These are phyloP conservation scores for Penicillium crystallinum DNA, from an alignment of 495 filamentous ascomycete genomes.

Conservation along the genomic window DNA sequence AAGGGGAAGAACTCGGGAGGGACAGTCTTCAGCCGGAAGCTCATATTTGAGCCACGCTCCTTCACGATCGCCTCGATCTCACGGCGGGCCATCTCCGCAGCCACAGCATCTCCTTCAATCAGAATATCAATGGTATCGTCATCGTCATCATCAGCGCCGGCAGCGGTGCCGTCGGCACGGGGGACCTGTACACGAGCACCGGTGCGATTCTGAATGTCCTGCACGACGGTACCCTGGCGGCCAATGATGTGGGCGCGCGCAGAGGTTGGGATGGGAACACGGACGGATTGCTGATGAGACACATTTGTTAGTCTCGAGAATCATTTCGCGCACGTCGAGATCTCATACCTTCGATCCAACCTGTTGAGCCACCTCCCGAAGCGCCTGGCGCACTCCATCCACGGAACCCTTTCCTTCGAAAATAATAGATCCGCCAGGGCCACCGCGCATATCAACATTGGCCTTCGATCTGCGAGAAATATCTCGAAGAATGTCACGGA, in stretches of 20 bases:
- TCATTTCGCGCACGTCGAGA: neutral
- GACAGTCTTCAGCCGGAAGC: slow-evolving; percentile 67
- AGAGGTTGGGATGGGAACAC: slow-evolving; percentile 74
- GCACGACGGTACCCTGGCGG: slow-evolving; percentile 81
- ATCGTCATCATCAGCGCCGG: slow-evolving; percentile 59
- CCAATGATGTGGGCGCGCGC: slow-evolving; percentile 86
- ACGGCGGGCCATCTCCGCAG: slow-evolving; percentile 73
- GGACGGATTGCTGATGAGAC: slow-evolving; percentile 57
- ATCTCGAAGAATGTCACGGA: slow-evolving; percentile 76
- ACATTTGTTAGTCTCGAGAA: neutral
- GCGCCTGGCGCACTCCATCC: slow-evolving; percentile 70
- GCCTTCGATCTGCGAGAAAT: slow-evolving; percentile 86
- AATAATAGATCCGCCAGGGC: slow-evolving; percentile 60
- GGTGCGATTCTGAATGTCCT: slow-evolving; percentile 75
- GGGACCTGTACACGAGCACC: slow-evolving; percentile 87
- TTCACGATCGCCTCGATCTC: slow-evolving; percentile 79
- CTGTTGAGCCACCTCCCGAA: slow-evolving; percentile 79
- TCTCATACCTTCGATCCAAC: slow-evolving; percentile 71
- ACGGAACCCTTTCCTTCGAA: slow-evolving; percentile 78
- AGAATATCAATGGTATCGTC: slow-evolving; percentile 74
- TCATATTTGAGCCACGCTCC: slow-evolving; percentile 78
- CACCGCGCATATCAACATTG: slow-evolving; percentile 66
- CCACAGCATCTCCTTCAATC: slow-evolving; percentile 85
- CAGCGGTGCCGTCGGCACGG: slow-evolving; percentile 57
- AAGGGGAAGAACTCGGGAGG: slow-evolving; percentile 95